Base-by-base conservation (phyloP, 352 stramenopile genomes). In the Bremia lactucae region DNA sequence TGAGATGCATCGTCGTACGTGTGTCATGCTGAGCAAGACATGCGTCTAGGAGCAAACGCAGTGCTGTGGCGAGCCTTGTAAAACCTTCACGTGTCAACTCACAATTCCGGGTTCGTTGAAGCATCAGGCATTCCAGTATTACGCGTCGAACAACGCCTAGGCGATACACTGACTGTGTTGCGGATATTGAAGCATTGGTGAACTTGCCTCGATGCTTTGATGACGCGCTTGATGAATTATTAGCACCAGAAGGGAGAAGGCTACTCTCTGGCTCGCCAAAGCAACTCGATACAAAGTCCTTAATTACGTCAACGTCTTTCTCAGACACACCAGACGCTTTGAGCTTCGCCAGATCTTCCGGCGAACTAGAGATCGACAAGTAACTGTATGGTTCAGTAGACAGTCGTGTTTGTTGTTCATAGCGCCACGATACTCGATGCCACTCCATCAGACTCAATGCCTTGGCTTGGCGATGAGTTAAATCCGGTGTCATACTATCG, bases 271-370 rank as follows among this genome's bases (percentile, higher is more conserved):
- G 64, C 6, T 85, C 68, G 14, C 79, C 46, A 43, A 91, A 91
- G 55, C 79, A 91, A 41, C 71, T 86, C 14, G 63, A 68, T n/a
- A 91, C 53, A 49, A 91, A 91, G 31, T 91, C 75, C 49, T 88
- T 91, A 47, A 91, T 87, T 26, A 91, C 65, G 35, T 91, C 73
- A 9, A 88, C 52, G 34, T 91, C 79, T 31, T 79, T 83, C 2
- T 53, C 44, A 0, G 70, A 87, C 1, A 91, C 59, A 9, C 76
- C 74, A 0, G 45, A 62, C 9, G 59, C 59, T 36, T 85, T 86
- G 23, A 88, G 31, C 31, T 75, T 76, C 14, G 55, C 23, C 2
- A 66, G 44, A 36, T 88, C 69, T 6, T 82, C 73, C 20, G 44
- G 29, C 3, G 46, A 47, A 15, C 15, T 11, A 9, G 48, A 40